These are phyloP conservation scores for Starmera quercuum DNA, from an alignment of 805 yeast genomes.

Conservation along the genomic window DNA sequence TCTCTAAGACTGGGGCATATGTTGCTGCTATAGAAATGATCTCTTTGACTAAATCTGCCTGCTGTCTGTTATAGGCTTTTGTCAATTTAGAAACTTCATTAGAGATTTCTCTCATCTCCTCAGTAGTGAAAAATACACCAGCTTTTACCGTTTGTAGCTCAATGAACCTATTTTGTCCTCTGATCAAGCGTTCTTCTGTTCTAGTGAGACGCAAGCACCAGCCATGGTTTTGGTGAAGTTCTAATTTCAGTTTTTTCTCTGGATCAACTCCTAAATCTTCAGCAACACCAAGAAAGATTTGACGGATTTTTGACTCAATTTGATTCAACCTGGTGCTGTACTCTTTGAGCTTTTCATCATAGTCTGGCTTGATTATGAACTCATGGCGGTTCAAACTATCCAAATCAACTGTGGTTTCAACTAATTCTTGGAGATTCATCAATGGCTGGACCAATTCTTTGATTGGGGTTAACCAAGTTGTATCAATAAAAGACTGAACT, in stretches of 20 bases:
- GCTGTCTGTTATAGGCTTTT: constrained; percentile 65
- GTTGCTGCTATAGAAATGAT: constrained; percentile 76
- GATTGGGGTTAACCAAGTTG: constrained; percentile 55
- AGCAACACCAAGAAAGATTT: constrained; percentile 56
- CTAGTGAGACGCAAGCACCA: constrained; percentile 94
- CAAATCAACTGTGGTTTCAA: constrained; percentile 87
- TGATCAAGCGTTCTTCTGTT: constrained; percentile 73
- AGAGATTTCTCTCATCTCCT: constrained; percentile 51
- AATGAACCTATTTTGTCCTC: constrained; percentile 50
- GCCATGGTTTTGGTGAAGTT: constrained; percentile 81
- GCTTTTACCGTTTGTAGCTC: constrained; percentile 92
- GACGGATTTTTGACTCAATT: constrained; percentile 45
- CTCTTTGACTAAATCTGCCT: constrained; percentile 72
- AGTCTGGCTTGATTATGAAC: constrained; percentile 81
- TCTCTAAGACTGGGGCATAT: constrained; percentile 70
- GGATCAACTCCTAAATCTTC: constrained; percentile 74
- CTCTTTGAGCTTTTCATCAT: constrained; percentile 65
- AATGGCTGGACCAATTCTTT: constrained; percentile 42
- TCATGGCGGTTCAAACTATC: constrained; percentile 77
- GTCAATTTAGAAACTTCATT: constrained; percentile 50
- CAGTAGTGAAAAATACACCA: constrained; percentile 87
- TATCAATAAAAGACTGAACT: constrained; percentile 30
- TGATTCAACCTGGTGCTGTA: constrained; percentile 52
- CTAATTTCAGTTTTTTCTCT: constrained; percentile 84
- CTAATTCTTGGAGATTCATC: constrained; percentile 68